phyloP scores from a whole-genome alignment of 192 early-diverging fungal genomes.

The Entomortierella chlamydospora region DNA sequence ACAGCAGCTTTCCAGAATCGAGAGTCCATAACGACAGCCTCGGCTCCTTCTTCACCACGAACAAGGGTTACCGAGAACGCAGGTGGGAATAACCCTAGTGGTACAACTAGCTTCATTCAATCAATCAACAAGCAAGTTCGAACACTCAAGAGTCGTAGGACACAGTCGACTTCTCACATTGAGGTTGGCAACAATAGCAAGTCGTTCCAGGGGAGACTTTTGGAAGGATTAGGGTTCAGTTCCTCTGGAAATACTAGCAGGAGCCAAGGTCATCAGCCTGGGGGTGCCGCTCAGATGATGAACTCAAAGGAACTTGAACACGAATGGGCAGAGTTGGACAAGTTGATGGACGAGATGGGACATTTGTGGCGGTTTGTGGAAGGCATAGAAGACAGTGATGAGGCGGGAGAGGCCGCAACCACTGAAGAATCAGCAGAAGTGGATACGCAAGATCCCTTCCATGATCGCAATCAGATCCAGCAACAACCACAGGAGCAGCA shows the following conservation, averaged over 20 bases:
- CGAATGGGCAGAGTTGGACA: constrained; percentile 44
- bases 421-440: neutral
- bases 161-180: constrained; percentile 48
- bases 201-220: neutral
- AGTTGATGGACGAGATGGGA: constrained; percentile 50
- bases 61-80: neutral
- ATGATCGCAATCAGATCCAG: constrained; percentile 17
- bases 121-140: constrained; percentile 47
- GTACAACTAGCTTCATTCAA: constrained; percentile 33
- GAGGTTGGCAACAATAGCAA: constrained; percentile 15
- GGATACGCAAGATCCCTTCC: constrained; percentile 5
- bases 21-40: neutral
- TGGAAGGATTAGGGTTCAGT: constrained; percentile 8
- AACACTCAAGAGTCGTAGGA: constrained; percentile 36
- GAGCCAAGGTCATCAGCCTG: neutral
- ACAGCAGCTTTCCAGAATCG: neutral
- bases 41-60: constrained; percentile 15
- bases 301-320: constrained; percentile 22
- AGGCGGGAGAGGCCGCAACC: neutral
- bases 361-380: constrained; percentile 18
- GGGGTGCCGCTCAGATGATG: neutral
- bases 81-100: neutral
- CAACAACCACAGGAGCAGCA: neutral
- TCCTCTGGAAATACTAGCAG: neutral
- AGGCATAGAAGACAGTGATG: constrained; percentile 5